Conservation (phyloP, 2,329 filamentous ascomycete species). For the Erysiphe pulchra region DNA sequence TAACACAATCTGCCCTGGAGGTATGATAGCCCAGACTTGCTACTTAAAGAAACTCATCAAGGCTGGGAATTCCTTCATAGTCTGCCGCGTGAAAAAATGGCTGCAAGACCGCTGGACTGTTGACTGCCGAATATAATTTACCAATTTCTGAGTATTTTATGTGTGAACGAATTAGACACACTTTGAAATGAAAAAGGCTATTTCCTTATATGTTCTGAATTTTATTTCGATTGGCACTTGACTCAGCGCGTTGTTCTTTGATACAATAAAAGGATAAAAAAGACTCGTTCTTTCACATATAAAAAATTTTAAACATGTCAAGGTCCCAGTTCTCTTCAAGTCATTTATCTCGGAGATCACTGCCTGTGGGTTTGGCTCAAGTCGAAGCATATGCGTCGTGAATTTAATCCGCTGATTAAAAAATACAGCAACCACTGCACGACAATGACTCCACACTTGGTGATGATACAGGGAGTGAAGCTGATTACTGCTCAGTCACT, state of each 20-base stretch:
- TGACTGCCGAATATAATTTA: background rate
- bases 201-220: background rate
- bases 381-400: background rate
- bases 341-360: background rate
- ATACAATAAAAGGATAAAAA: background rate
- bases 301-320: background rate
- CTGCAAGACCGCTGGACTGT: no score
- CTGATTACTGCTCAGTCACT: slow-evolving; percentile 3
- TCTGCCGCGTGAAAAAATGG: background rate
- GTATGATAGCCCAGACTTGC: background rate
- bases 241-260: background rate
- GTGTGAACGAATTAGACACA: background rate
- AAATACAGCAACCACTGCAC: background rate
- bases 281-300: background rate
- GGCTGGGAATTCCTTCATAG: background rate
- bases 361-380: background rate
- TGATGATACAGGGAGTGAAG: slow-evolving; percentile 1
- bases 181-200: background rate
- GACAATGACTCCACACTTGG: slow-evolving; percentile 1
- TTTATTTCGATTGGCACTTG: background rate
- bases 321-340: background rate
- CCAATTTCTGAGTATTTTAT: background rate
- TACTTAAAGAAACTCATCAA: background rate
- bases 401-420: background rate
- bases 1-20: background rate